Conservation (phyloP, 495 filamentous ascomycete genomes). For the Aspergillus coremiiformis region DNA sequence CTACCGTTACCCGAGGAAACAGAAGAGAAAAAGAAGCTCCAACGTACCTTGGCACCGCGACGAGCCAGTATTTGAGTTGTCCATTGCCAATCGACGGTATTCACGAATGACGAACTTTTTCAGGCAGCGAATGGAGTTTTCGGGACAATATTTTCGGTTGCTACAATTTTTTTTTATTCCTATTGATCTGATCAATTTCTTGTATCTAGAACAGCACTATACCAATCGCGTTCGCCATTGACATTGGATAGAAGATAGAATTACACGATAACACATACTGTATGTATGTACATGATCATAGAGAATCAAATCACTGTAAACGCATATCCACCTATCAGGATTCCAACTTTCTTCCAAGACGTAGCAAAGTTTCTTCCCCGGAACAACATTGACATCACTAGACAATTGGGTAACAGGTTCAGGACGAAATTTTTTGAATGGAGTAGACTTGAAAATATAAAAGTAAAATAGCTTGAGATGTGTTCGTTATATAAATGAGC, state of each 20-base stretch:
- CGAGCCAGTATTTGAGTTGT: slow-evolving; percentile 66
- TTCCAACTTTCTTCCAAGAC: too few relatives aligned
- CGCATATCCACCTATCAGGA: too few relatives aligned
- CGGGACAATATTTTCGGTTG: background rate
- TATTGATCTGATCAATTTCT: background rate
- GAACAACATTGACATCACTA: too few relatives aligned
- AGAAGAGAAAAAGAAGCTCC: slow-evolving; percentile 79
- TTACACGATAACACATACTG: background rate
- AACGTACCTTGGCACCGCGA: slow-evolving; percentile 89
- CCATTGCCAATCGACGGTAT: background rate
- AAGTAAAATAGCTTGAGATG: too few relatives aligned
- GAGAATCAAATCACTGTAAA: background rate
- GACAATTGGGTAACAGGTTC: too few relatives aligned
- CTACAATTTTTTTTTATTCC: background rate
- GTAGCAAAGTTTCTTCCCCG: too few relatives aligned
- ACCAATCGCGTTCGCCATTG: background rate
- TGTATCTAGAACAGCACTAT: background rate
- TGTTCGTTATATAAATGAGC: background rate
- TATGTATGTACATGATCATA: background rate
- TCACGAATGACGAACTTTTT: background rate
- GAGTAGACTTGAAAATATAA: too few relatives aligned
- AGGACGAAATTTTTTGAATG: too few relatives aligned
- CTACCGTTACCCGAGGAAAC: slow-evolving; percentile 59
- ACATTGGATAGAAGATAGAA: background rate
- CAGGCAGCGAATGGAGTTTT: background rate